phyloP scores from a whole-genome alignment of 2,329 filamentous ascomycete genomes.

The Penicillium occitanis region DNA sequence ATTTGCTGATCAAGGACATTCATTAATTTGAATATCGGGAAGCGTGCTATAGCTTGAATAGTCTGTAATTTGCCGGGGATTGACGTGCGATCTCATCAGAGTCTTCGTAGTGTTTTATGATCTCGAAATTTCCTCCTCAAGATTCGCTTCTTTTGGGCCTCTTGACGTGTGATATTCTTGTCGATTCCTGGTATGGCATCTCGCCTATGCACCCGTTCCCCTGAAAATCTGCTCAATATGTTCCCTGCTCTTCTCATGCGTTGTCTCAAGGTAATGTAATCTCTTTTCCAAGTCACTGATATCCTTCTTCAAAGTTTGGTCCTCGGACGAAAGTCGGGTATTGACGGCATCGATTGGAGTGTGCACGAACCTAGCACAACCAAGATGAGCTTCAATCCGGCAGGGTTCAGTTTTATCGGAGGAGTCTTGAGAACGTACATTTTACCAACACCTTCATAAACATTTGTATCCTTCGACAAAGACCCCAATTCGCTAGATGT shows the following conservation, averaged over 20 bases:
- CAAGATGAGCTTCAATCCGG: not conserved
- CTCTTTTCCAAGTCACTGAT: conserved; percentile 82
- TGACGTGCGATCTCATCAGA: not conserved
- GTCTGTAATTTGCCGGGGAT: not conserved
- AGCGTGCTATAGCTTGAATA: not conserved
- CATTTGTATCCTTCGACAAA: conserved; percentile 70
- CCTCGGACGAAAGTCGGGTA: conserved; percentile 72
- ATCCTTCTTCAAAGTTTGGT: conserved; percentile 72
- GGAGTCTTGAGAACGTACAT: conserved; percentile 60
- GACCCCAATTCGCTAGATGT: conserved; percentile 80
- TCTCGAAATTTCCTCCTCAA: not conserved
- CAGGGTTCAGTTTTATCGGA: no score
- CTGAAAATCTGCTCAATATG: conserved; percentile 87
- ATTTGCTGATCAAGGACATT: not conserved
- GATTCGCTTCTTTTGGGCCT: not conserved
- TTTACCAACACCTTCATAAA: conserved; percentile 96
- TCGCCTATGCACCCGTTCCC: conserved; percentile 39
- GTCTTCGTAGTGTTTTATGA: not conserved
- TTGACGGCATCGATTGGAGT: conserved; percentile 72
- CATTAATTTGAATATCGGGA: not conserved
- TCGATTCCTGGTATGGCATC: not conserved
- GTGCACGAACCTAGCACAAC: conserved; percentile 72
- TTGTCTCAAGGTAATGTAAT: conserved; percentile 89
- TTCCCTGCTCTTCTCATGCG: conserved; percentile 87
- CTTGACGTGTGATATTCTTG: not conserved